These are phyloP conservation scores for Taphrina communis DNA, from an alignment of 1,139 yeast genomes.

Conservation along the genomic window DNA sequence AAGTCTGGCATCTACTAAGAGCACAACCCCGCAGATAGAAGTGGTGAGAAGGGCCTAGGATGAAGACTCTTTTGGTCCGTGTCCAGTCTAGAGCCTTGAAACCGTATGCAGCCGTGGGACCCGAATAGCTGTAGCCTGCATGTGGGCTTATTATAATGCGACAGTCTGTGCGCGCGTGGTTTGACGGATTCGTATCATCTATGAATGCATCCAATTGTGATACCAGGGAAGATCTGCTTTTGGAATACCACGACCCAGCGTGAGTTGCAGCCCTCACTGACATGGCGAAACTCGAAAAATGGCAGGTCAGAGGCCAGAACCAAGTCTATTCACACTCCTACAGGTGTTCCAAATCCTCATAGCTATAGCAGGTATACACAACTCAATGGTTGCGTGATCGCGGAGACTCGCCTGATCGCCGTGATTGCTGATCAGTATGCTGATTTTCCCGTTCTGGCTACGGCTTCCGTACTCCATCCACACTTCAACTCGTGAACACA, in stretches of 20 bases:
- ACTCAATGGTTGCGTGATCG: no score
- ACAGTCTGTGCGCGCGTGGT: slow-evolving; percentile 49
- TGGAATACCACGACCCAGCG: slow-evolving; percentile 87
- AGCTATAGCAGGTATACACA: no score
- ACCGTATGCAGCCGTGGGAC: slow-evolving; percentile 75
- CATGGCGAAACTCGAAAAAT: slow-evolving; percentile 46
- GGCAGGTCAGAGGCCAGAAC: neutral
- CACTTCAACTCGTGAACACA: neutral
- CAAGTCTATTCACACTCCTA: no score
- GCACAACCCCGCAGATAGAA: slow-evolving; percentile 72
- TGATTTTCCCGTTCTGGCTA: neutral
- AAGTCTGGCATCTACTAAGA: slow-evolving; percentile 61
- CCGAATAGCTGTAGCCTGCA: slow-evolving; percentile 90
- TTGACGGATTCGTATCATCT: slow-evolving; percentile 45
- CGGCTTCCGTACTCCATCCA: neutral
- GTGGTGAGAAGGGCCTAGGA: slow-evolving; percentile 94
- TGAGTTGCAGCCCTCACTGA: slow-evolving; percentile 70
- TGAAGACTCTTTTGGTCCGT: slow-evolving; percentile 67
- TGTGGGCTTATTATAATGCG: slow-evolving; percentile 55
- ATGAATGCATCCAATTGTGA: slow-evolving; percentile 60
- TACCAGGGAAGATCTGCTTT: slow-evolving; percentile 56
- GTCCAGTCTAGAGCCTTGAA: slow-evolving; percentile 72
- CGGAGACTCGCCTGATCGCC: no score
- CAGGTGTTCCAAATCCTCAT: no score
- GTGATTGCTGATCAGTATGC: neutral